Evolutionary conservation across 768 basidiomycete genomes (phyloP).

Genomic region (Lyophyllum decastes): DNA sequence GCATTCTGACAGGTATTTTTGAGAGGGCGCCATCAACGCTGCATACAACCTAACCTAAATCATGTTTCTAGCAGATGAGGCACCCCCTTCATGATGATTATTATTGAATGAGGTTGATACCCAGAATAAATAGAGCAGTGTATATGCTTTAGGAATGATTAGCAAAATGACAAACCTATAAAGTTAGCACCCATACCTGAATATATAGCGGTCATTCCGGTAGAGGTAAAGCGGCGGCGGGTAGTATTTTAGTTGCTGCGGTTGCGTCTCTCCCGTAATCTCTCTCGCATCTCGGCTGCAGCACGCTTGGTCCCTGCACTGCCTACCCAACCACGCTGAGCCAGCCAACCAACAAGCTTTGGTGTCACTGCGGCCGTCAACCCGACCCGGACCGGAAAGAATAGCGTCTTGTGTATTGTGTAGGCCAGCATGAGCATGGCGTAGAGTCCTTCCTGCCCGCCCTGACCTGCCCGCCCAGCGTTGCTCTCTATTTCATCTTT

Average conservation of each 20-base stretch:
- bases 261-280: slow-evolving; percentile 38
- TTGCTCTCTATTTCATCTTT: slow-evolving; percentile 59
- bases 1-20: slow-evolving; percentile 49
- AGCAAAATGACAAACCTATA: not conserved
- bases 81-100: slow-evolving; percentile 14
- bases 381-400: slow-evolving; percentile 87
- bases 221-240: not conserved
- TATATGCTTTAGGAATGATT: not conserved
- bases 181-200: slow-evolving; percentile 1
- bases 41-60: not conserved
- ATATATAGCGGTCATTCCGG: not conserved
- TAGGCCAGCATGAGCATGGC: slow-evolving; percentile 94
- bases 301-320: slow-evolving; percentile 69
- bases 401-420: slow-evolving; percentile 92
- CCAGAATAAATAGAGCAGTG: not conserved
- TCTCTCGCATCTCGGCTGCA: slow-evolving; percentile 51
- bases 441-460: slow-evolving; percentile 75
- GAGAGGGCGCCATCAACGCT: not conserved
- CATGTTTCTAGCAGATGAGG: slow-evolving; percentile 23
- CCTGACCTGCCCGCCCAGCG: slow-evolving; percentile 25
- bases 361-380: slow-evolving; percentile 88
- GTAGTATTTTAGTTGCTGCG: slow-evolving; percentile 18
- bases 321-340: slow-evolving; percentile 80
- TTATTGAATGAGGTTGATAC: not conserved
- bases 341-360: slow-evolving; percentile 81